These are phyloP conservation scores for Aspergillus bertholletiae DNA, from an alignment of 495 filamentous ascomycete species.

Conservation along the genomic window DNA sequence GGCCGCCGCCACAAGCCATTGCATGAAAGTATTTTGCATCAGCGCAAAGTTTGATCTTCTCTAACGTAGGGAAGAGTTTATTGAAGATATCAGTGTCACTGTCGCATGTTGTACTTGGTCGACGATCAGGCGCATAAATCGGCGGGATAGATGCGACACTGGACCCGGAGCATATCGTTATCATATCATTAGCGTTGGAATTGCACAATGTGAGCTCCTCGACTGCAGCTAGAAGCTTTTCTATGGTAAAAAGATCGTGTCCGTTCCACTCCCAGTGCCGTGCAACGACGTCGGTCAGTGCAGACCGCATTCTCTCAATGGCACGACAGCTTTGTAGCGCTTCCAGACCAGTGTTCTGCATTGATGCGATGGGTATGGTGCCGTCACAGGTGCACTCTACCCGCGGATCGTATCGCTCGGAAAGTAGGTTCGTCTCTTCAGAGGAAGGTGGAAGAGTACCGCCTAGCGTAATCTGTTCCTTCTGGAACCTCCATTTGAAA, in stretches of 20 bases:
- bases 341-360: not conserved
- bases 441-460: conserved; percentile 14
- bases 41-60: conserved; percentile 18
- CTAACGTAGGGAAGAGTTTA: conserved; percentile 12
- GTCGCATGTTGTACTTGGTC: conserved; percentile 9
- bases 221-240: not conserved
- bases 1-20: conserved; percentile 7
- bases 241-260: not conserved
- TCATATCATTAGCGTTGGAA: conserved; percentile 5
- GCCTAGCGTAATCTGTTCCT: conserved; percentile 8
- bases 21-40: conserved; percentile 20
- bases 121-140: conserved; percentile 18
- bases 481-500: conserved; percentile 5
- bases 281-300: not conserved
- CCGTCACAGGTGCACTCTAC: conserved; percentile 9
- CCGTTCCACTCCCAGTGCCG: not conserved
- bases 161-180: conserved; percentile 8
- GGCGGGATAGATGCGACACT: conserved; percentile 6
- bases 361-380: not conserved
- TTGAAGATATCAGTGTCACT: not conserved
- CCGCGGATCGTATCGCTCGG: conserved; percentile 16
- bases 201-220: conserved; percentile 12
- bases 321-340: not conserved
- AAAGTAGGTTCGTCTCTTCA: conserved; percentile 14
- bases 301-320: not conserved